Base-by-base conservation (phyloP, 805 yeast species). In the Martiniozyma abietophila region DNA sequence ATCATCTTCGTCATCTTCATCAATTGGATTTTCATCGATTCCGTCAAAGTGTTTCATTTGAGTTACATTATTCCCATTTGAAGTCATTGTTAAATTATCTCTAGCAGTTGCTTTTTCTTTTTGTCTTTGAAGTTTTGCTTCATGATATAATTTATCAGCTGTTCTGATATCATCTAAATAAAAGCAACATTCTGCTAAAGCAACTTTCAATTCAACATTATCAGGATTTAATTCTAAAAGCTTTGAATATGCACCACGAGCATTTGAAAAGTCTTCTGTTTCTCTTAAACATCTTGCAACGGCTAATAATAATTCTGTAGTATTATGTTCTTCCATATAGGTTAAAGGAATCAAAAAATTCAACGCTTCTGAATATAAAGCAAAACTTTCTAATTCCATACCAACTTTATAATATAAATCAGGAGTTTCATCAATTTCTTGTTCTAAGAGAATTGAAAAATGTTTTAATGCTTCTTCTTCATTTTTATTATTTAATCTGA, bases 371-470 rank as follows among this genome's bases (percentile, higher is more conserved):
- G 69, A 68, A 49, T 71, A 80, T 31, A 73, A 61, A 5, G 84
- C 86, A 27, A 74, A 71, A 14, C 71, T 74, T 38, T 80, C 83
- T 15, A 86, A 58, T 6, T 76, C 76, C 25, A 69, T 64, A 1
- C 94, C 98, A 3, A 89, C 89, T 23, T 79, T 83, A 42, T 66
- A 63, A 47, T 68, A 80, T 34, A 89, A 63, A 59, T 92, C 97
- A 2, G 76, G 63, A 21, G 80, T 73, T 11, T 74, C 83, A 2
- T 62, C 64, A 16, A 76, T 68, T 6, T 45, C 39, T 21, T 69
- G 72, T 27, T 72, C 75, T 28, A 74, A 54, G 9, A 88, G 58
- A 40, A 69, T 69, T 25, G 61, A 61, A 46, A 82, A 80, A 52
- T 89, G 96, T 7, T 55, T 57, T 38, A 77, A 50, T 0, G 96